phyloP scores from a whole-genome alignment of 2,329 filamentous ascomycete species.

The Chaetomium olivaceum region DNA sequence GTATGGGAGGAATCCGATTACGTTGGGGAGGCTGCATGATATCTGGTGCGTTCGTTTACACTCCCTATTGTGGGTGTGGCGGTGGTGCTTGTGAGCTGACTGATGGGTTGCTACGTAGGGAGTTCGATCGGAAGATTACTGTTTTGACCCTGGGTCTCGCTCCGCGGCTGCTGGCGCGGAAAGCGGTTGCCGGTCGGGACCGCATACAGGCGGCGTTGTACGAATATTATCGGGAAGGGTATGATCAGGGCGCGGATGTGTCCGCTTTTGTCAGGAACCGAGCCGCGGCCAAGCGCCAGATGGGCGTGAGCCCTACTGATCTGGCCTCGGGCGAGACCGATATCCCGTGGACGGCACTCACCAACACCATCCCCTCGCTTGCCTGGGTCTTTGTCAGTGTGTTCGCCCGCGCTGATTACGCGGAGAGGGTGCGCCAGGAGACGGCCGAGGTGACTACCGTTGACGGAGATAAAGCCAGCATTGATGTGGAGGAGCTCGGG shows the following conservation, averaged over 20 bases:
- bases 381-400: conserved; percentile 25
- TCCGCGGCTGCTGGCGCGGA: not conserved
- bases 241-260: not conserved
- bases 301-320: not conserved
- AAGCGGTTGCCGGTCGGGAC: not conserved
- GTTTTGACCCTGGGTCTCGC: not conserved
- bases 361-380: conserved; percentile 22
- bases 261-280: not conserved
- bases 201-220: not conserved
- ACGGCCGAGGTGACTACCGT: not conserved
- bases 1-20: conserved; percentile 11
- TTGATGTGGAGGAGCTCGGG: not conserved
- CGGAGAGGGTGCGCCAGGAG: not conserved
- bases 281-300: not conserved
- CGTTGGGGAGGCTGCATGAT: not conserved
- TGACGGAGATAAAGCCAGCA: not conserved
- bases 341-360: conserved; percentile 9
- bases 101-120: not conserved
- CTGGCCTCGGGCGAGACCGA: conserved; percentile 16
- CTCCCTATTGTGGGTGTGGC: not conserved
- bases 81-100: not conserved
- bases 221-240: not conserved
- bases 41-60: not conserved
- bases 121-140: not conserved
- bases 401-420: conserved; percentile 21